Conservation (phyloP, 495 filamentous ascomycete genomes). For the Oidiodendron maius region DNA sequence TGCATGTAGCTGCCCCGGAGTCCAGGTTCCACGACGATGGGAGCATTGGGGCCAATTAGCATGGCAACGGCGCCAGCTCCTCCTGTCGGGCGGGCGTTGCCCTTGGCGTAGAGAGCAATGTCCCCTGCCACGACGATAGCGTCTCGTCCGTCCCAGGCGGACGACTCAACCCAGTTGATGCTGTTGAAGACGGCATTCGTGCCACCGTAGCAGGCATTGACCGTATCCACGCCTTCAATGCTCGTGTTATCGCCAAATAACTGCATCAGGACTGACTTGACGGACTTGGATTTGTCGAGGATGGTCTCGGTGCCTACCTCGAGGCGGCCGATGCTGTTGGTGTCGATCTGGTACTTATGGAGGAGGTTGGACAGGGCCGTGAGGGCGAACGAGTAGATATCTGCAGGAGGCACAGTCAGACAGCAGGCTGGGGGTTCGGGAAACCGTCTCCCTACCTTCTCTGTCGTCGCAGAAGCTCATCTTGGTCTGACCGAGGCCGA, state of each 20-base stretch:
- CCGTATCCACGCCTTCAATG: conserved; percentile 90
- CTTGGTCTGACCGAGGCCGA: conserved; percentile 98
- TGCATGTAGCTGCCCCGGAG: conserved; percentile 88
- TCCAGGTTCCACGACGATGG: conserved; percentile 85
- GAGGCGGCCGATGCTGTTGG: conserved; percentile 81
- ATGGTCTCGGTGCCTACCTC: conserved; percentile 98
- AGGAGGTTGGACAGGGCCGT: conserved; percentile 85
- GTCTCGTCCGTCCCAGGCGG: conserved; percentile 93
- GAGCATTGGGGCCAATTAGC: conserved; percentile 89
- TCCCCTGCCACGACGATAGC: conserved; percentile 93
- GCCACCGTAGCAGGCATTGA: conserved; percentile 98
- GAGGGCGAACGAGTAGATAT: conserved; percentile 96
- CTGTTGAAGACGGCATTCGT: conserved; percentile 97
- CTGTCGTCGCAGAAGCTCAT: conserved; percentile 99
- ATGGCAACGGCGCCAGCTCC: conserved; percentile 93
- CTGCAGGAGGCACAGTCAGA: conserved; percentile 36
- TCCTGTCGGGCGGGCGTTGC: conserved; percentile 88
- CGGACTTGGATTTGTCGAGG: conserved; percentile 98
- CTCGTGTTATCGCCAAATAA: conserved; percentile 84
- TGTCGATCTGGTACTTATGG: conserved; percentile 89
- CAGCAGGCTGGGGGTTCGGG: not conserved
- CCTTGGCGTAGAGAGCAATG: conserved; percentile 97
- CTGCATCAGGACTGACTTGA: conserved; percentile 99
- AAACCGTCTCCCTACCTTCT: conserved; percentile 59
- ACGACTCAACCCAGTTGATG: conserved; percentile 97